These are phyloP conservation scores for Lablab purpureus DNA, from an alignment of 306 rosid species.

Conservation along the genomic window DNA sequence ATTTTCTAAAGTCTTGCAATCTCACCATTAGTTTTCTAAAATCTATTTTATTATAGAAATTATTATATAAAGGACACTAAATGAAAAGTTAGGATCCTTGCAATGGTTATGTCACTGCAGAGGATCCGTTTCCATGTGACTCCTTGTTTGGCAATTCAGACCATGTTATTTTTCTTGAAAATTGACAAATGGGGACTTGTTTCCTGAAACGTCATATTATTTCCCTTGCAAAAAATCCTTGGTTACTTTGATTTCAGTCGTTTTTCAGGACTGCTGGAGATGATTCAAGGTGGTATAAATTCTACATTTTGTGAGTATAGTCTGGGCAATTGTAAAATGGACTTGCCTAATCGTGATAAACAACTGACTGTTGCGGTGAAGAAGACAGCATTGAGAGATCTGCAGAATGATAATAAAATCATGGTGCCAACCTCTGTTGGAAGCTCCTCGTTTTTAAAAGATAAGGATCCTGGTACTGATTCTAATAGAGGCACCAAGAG, in stretches of 20 bases:
- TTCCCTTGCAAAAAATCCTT: conserved; percentile 21
- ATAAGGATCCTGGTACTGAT: conserved; percentile 56
- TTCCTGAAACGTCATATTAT: conserved; percentile 30
- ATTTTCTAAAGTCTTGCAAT: too few species aligned
- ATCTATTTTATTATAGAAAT: too few species aligned
- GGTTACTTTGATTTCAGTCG: conserved; percentile 13
- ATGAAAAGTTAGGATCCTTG: too few species aligned
- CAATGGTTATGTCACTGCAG: too few species aligned
- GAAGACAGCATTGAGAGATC: conserved; percentile 77
- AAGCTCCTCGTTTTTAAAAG: conserved; percentile 67
- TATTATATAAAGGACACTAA: too few species aligned
- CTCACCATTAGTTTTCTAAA: too few species aligned
- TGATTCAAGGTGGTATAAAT: conserved; percentile 71
- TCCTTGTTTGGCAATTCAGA: conserved; percentile 28
- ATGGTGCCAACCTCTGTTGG: conserved; percentile 57
- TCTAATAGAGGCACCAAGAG: conserved; percentile 69
- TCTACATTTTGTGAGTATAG: conserved; percentile 65
- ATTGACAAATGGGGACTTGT: neutral
- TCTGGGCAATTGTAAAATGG: conserved; percentile 63
- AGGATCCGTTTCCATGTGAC: neutral
- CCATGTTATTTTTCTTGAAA: conserved; percentile 30
- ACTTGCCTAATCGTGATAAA: conserved; percentile 59
- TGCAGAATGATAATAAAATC: conserved; percentile 68
- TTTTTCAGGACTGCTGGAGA: conserved; percentile 51
- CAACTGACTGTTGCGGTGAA: conserved; percentile 57